phyloP scores from a whole-genome alignment of 1,139 yeast species.

The Zhuliangozyma blackwelliae region DNA sequence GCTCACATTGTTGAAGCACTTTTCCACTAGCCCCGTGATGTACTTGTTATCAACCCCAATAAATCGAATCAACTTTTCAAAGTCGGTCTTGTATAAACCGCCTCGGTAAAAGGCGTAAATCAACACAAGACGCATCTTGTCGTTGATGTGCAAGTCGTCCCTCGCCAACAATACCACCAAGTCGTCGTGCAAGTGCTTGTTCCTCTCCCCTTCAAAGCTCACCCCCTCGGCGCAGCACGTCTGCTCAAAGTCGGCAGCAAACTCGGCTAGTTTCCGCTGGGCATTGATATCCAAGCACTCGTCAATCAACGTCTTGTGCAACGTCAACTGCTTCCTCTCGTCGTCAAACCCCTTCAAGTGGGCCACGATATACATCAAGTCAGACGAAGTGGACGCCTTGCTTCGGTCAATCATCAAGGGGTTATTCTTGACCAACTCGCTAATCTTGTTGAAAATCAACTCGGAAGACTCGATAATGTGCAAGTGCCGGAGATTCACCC shows the following conservation, averaged over 20 bases:
- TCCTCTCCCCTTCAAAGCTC: constrained; percentile 64
- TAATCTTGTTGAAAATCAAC: constrained; percentile 54
- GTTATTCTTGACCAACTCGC: constrained; percentile 66
- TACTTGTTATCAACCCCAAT: constrained; percentile 61
- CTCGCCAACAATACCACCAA: constrained; percentile 57
- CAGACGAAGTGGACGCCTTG: constrained; percentile 56
- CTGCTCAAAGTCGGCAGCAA: constrained; percentile 69
- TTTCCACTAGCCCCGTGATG: constrained; percentile 37
- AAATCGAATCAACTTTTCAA: constrained; percentile 64
- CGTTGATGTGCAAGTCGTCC: constrained; percentile 48
- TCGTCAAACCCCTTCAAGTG: constrained; percentile 65
- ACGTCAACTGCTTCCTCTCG: constrained; percentile 55
- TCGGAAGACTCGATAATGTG: constrained; percentile 79
- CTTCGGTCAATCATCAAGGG: constrained; percentile 65
- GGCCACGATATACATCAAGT: constrained; percentile 62
- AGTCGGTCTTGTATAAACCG: constrained; percentile 75
- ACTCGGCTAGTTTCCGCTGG: constrained; percentile 52
- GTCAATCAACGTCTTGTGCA: constrained; percentile 60
- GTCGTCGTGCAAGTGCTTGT: constrained; percentile 62
- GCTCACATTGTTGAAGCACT: constrained; percentile 62
- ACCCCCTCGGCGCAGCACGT: constrained; percentile 71
- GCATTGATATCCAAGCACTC: constrained; percentile 52
- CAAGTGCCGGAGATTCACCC: constrained; percentile 68
- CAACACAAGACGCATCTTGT: constrained; percentile 73
- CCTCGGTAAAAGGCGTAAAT: constrained; percentile 80